Percentiles rank a stretch among this genome's conserved stretches.
Evolutionary conservation across 148 eudicot species (phyloP).

Genomic region (Cornus controversa): DNA sequence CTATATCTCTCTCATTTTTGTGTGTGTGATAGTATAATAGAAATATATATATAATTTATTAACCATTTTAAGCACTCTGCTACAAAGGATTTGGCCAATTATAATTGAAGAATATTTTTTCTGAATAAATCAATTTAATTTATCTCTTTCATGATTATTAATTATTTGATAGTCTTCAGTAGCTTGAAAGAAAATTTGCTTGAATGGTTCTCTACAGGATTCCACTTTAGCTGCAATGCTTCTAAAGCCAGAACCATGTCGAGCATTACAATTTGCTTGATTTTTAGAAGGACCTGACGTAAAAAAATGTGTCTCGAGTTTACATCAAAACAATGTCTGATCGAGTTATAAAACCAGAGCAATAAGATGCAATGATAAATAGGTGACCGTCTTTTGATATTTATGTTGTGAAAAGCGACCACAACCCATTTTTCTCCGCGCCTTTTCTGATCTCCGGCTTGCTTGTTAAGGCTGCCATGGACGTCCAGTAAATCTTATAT

Average conservation of each 20-base stretch:
- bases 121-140: too few species aligned
- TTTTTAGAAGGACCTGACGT: slow-evolving; percentile 27
- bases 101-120: too few species aligned
- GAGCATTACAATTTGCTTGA: slow-evolving; percentile 36
- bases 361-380: slow-evolving; percentile 71
- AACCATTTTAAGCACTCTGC: too few species aligned
- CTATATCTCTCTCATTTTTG: too few species aligned
- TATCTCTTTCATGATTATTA: too few species aligned
- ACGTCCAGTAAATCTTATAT: slow-evolving; percentile 11
- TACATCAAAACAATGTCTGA: slow-evolving; percentile 66
- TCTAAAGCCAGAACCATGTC: slow-evolving; percentile 60
- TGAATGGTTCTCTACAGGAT: slow-evolving; percentile 34
- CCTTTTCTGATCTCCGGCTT: slow-evolving; percentile 59
- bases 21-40: too few species aligned
- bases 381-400: slow-evolving; percentile 64
- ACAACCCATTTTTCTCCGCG: slow-evolving; percentile 67
- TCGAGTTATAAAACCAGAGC: slow-evolving; percentile 50
- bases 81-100: too few species aligned
- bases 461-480: slow-evolving; percentile 48
- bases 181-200: too few species aligned
- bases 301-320: slow-evolving; percentile 43
- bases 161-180: too few species aligned
- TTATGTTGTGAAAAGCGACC: slow-evolving; percentile 65
- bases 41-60: too few species aligned
- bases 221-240: slow-evolving; percentile 63